These are phyloP conservation scores for Fusarium oligoseptatum DNA, from an alignment of 2,329 filamentous ascomycete species.

Conservation along the genomic window DNA sequence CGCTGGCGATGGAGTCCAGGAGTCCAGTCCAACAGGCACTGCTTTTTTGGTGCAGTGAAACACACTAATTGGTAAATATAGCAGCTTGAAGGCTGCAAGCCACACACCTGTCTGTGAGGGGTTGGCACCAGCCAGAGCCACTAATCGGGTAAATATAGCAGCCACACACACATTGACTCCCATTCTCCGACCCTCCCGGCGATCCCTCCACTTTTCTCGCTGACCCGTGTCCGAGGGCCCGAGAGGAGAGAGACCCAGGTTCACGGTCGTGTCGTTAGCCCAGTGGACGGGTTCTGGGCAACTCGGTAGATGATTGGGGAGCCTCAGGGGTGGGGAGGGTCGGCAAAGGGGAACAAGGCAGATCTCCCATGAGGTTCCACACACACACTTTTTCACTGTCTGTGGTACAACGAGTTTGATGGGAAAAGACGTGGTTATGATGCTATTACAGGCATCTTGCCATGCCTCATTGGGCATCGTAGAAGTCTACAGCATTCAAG, in stretches of 20 bases:
- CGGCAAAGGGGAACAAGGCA: conserved; percentile 5
- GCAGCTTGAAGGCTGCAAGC: conserved; percentile 22
- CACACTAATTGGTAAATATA: conserved; percentile 22
- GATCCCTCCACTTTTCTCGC: background rate
- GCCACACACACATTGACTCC: background rate
- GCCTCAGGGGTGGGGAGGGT: conserved; percentile 2
- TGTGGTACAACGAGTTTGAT: background rate
- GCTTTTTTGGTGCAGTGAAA: conserved; percentile 15
- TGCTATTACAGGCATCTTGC: background rate
- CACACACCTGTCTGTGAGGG: conserved; percentile 18
- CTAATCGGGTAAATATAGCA: conserved; percentile 10
- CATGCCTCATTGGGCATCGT: background rate
- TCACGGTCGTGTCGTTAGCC: conserved; percentile 16
- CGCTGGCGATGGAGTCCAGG: background rate
- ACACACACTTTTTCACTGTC: background rate
- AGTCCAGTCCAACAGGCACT: background rate
- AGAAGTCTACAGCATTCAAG: background rate
- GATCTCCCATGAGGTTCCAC: background rate
- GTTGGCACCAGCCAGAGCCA: conserved; percentile 17
- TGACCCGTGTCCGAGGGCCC: conserved; percentile 18
- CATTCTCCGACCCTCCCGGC: conserved; percentile 10
- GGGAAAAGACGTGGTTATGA: conserved; percentile 1
- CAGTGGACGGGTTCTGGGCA: conserved; percentile 12
- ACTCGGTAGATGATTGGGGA: background rate
- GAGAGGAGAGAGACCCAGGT: background rate